These are phyloP conservation scores for Cryphonectria parasitica DNA, from an alignment of 2,329 filamentous ascomycete genomes.

Conservation along the genomic window DNA sequence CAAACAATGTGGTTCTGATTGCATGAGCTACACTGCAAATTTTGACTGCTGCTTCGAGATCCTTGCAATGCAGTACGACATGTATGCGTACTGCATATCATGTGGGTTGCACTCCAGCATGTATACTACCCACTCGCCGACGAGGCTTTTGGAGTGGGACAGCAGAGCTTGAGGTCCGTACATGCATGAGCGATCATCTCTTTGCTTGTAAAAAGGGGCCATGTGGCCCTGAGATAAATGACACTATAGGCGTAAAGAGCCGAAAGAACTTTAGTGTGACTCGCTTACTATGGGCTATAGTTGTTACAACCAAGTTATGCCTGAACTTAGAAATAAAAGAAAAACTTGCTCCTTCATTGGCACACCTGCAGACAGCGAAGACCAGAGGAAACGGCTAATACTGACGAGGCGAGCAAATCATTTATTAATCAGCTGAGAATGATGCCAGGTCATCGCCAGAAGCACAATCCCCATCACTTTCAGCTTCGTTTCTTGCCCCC, in stretches of 20 bases:
- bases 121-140: background rate
- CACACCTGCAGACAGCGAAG: background rate
- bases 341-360: background rate
- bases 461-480: background rate
- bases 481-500: background rate
- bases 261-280: background rate
- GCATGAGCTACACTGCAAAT: background rate
- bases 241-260: background rate
- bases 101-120: background rate
- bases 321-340: background rate
- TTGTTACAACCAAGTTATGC: background rate
- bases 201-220: background rate
- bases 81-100: background rate
- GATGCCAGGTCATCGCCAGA: background rate
- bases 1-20: background rate
- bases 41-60: background rate
- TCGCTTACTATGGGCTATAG: background rate
- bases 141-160: background rate
- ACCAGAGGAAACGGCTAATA: background rate
- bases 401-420: background rate
- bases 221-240: background rate
- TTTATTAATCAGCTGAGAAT: background rate
- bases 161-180: background rate
- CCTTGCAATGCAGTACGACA: background rate
- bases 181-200: background rate